Conservation (phyloP, 2,329 filamentous ascomycete genomes). For the Teratosphaeria epicoccoides region DNA sequence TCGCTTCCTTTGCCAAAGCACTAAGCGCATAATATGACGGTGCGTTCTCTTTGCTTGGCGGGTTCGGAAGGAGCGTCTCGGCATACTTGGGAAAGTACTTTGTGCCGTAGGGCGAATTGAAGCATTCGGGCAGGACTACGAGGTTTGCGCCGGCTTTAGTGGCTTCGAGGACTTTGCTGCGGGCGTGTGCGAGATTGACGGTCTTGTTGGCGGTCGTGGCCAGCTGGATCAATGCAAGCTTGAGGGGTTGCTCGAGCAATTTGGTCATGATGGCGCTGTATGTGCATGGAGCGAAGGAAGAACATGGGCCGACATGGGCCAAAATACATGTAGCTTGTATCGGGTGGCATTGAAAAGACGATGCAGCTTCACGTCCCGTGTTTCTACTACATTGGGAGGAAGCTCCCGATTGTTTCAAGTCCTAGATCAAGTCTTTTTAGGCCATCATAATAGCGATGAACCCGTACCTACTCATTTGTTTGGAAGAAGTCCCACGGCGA, state of each 20-base stretch:
- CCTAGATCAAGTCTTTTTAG: too few species aligned
- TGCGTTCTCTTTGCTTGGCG: constrained; percentile 57
- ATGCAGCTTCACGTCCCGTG: too few species aligned
- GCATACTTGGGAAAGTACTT: constrained; percentile 87
- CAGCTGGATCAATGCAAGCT: constrained; percentile 72
- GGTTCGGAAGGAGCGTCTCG: constrained; percentile 71
- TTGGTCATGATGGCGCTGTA: constrained; percentile 33
- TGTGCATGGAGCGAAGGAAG: neutral
- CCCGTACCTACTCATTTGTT: too few species aligned
- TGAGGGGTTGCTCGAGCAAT: constrained; percentile 64
- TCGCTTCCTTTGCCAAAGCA: constrained; percentile 65
- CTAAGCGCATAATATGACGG: constrained; percentile 81
- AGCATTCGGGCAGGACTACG: constrained; percentile 92
- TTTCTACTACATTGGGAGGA: too few species aligned
- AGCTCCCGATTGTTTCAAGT: too few species aligned
- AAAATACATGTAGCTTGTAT: neutral
- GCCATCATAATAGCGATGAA: too few species aligned
- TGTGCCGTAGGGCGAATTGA: constrained; percentile 94
- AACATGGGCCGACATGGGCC: neutral
- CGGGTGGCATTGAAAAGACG: neutral
- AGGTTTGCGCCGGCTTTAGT: constrained; percentile 66
- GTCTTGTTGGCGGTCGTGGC: constrained; percentile 67
- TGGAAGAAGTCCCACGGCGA: too few species aligned
- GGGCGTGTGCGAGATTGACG: constrained; percentile 71
- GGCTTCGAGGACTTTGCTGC: constrained; percentile 72